These are phyloP conservation scores for Teratosphaeria zuluensis DNA, from an alignment of 2,329 filamentous ascomycete genomes.

Conservation along the genomic window DNA sequence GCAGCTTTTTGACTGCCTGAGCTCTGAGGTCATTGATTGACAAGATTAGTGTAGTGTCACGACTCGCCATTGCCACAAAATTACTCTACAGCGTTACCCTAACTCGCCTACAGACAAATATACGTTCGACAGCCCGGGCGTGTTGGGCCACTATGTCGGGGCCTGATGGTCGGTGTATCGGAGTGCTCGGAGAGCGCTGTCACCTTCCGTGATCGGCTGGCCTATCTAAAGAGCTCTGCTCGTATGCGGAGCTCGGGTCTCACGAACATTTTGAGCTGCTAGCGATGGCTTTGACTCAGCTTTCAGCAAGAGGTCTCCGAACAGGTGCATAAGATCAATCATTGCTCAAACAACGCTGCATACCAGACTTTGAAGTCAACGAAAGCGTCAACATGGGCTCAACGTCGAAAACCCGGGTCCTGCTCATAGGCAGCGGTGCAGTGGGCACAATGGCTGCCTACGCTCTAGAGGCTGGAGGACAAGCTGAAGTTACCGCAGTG, in stretches of 20 bases:
- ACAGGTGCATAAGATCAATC: background rate
- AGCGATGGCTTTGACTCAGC: background rate
- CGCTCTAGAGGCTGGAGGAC: constrained; percentile 42
- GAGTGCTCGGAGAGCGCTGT: background rate
- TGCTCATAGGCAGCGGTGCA: constrained; percentile 47
- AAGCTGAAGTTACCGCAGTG: constrained; percentile 45
- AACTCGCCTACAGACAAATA: too few species aligned
- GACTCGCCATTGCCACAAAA: background rate
- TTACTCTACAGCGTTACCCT: background rate
- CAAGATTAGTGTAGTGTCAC: background rate
- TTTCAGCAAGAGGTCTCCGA: background rate
- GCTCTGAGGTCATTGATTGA: background rate
- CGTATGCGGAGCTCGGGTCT: background rate
- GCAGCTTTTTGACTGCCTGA: background rate
- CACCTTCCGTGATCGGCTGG: background rate
- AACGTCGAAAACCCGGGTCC: constrained; percentile 5
- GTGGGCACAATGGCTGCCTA: constrained; percentile 49
- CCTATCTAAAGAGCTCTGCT: background rate
- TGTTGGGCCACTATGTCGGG: too few species aligned
- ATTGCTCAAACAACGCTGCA: background rate
- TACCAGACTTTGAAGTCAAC: background rate
- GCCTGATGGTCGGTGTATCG: background rate
- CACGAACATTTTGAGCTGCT: background rate
- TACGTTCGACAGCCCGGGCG: too few species aligned
- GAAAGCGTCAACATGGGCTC: background rate